These are phyloP conservation scores for Aspergillus chevalieri DNA, from an alignment of 2,329 filamentous ascomycete genomes.

Conservation along the genomic window DNA sequence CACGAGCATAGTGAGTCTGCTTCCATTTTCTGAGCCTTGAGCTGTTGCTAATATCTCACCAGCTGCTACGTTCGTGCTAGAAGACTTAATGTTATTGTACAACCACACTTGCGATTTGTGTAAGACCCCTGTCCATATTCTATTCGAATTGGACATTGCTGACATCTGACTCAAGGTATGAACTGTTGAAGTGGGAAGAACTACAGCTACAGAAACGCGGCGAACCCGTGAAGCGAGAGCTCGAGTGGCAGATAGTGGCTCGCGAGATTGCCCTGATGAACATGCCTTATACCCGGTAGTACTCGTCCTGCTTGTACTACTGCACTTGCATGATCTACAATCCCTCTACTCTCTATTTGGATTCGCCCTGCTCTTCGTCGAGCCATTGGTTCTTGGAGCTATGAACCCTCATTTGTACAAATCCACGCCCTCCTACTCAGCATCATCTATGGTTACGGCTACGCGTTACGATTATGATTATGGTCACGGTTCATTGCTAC, in stretches of 20 bases:
- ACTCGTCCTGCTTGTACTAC: not conserved
- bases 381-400: not conserved
- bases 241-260: constrained; percentile 86
- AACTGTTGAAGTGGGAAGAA: constrained; percentile 95
- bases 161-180: constrained; percentile 48
- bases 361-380: not conserved
- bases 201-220: constrained; percentile 53
- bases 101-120: constrained; percentile 88
- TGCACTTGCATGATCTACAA: not conserved
- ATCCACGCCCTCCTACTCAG: not conserved
- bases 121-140: constrained; percentile 33
- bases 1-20: constrained; percentile 67
- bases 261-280: constrained; percentile 95
- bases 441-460: not conserved
- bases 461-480: not conserved
- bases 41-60: constrained; percentile 1
- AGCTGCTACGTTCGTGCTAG: constrained; percentile 88
- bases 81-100: constrained; percentile 93
- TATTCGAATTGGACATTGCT: constrained; percentile 4
- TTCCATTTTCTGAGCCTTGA: not conserved
- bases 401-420: not conserved
- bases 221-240: constrained; percentile 60
- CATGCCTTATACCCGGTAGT: constrained; percentile 73
- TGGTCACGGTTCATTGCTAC: constrained; percentile 1
- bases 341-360: not conserved